Percentiles rank a stretch among this genome's conserved stretches.
These are phyloP conservation scores for Breynia disticha DNA, from an alignment of 441 rosid species.

Conservation along the genomic window DNA sequence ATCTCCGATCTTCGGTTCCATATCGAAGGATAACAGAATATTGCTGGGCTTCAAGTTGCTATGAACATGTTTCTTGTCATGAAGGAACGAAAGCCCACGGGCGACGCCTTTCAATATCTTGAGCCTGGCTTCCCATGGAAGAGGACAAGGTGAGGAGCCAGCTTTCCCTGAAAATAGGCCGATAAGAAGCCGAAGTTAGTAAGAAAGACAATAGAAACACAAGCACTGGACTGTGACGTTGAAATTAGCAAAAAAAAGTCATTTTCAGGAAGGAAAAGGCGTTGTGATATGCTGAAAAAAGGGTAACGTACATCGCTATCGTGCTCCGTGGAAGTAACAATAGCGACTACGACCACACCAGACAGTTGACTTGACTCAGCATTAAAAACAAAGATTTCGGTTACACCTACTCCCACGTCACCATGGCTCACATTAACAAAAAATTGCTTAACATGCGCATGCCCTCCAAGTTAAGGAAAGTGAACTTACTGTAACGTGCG, in stretches of 20 bases:
- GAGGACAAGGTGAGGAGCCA: conserved; percentile 57
- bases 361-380: conserved; percentile 38
- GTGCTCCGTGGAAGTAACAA: conserved; percentile 27
- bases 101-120: conserved; percentile 72
- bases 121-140: conserved; percentile 77
- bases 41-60: conserved; percentile 76
- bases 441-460: conserved; percentile 21
- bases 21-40: conserved; percentile 49
- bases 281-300: no score
- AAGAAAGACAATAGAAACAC: background rate
- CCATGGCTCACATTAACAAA: conserved; percentile 18
- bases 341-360: conserved; percentile 10
- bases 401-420: conserved; percentile 50
- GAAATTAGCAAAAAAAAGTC: no score
- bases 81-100: conserved; percentile 67
- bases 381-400: conserved; percentile 42
- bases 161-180: conserved; percentile 39
- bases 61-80: conserved; percentile 80
- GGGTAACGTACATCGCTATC: conserved; percentile 19
- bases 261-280: background rate
- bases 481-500: conserved; percentile 63
- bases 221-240: no score
- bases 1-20: conserved; percentile 79
- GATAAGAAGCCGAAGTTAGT: conserved; percentile 8
- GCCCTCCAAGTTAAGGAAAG: background rate